Base-by-base conservation (phyloP, 2,329 filamentous ascomycete genomes). In the Fusarium equiseti region DNA sequence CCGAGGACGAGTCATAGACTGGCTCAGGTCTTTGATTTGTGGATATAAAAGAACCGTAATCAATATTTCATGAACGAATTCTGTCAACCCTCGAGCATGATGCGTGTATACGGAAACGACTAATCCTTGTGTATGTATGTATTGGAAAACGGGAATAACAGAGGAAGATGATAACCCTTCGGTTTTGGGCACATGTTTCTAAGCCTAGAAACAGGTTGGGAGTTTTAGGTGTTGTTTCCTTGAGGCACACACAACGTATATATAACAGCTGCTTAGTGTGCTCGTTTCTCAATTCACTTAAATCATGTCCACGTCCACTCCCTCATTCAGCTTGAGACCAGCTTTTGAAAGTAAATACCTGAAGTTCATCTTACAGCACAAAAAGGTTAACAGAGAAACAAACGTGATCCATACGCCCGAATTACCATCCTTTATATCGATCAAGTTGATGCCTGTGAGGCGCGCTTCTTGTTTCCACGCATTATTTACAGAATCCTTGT, bases 1-100 rank as follows among this genome's bases (percentile, higher is more conserved):
- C 90, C 3, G 90, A 92, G 76, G 86, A 88, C 31, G 87, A 89
- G 78, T 84, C 86, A 77, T 87, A 78, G 71, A 63, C 43, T 20
- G 24, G 42, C 29, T 53, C n/a, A 61, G 27, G 27, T 40, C 5
- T 55, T 44, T 56, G 45, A 20, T 44, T 66, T 42, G n/a, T 66
- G 52, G 59, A n/a, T 56, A 38, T 27, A 68, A 58, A 66, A 55
- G 53, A 59, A 59, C 54, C 55, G 51, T 62, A 65, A 66, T 58
- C 43, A 55, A 40, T 43, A 42, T 38, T 53, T 59, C 54, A 54
- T 61, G 44, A 52, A 20, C 43, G 48, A 66, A 55, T 26, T 44
- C 27, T 29, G 18, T 42, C 26, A n/a, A 38, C 38, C 45, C 43
- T 46, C 44, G 51, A 61, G 45, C n/a, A 69, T 66, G 48, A 52